Evolutionary conservation across 441 rosid genomes (phyloP).

Genomic region (Eruca vesicaria): DNA sequence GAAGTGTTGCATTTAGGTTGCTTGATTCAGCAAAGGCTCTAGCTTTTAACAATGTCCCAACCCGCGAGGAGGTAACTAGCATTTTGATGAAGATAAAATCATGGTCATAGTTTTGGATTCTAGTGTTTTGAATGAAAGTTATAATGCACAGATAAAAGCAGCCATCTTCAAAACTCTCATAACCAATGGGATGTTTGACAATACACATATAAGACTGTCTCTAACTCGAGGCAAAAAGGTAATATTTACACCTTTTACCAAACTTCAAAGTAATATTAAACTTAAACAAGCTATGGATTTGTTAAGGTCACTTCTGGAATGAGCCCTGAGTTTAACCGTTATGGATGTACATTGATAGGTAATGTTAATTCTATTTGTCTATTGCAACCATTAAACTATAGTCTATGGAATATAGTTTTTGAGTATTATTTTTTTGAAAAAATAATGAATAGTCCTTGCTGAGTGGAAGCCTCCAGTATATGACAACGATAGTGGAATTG

Average conservation of each 20-base stretch:
- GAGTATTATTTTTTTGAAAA: neutral
- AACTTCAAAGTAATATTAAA: neutral
- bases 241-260: neutral
- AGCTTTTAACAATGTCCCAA: conserved; percentile 80
- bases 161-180: conserved; percentile 82
- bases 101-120: neutral
- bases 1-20: conserved; percentile 45
- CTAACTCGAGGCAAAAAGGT: conserved; percentile 80
- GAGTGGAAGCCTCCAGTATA: conserved; percentile 95
- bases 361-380: neutral
- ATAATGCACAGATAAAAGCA: conserved; percentile 53
- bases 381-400: neutral
- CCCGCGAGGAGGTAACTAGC: conserved; percentile 68
- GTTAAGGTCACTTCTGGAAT: conserved; percentile 85
- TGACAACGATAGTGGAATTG: conserved; percentile 70
- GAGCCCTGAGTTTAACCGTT: conserved; percentile 82
- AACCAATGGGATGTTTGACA: conserved; percentile 84
- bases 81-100: neutral
- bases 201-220: conserved; percentile 81
- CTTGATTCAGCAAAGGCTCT: conserved; percentile 91
- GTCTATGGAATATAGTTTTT: neutral
- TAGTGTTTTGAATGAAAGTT: neutral
- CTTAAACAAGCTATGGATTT: neutral
- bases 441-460: conserved; percentile 73
- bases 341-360: conserved; percentile 87